phyloP scores from a whole-genome alignment of 257 asterid species.

The Nicotiana knightiana region DNA sequence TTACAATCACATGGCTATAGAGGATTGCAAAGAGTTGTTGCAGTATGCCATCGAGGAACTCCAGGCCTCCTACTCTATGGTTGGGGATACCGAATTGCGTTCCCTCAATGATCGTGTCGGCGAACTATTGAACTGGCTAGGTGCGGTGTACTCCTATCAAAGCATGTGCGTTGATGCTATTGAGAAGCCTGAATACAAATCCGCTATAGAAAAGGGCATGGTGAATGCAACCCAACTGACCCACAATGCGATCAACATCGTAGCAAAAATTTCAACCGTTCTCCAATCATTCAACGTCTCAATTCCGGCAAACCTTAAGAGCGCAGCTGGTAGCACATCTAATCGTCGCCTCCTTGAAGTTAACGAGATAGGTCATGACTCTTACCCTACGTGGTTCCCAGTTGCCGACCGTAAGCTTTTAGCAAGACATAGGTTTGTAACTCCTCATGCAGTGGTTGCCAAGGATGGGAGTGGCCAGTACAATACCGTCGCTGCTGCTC shows the following conservation, averaged over 20 bases:
- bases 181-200: conserved; percentile 37
- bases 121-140: conserved; percentile 55
- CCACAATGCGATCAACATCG: conserved; percentile 56
- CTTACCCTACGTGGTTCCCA: conserved; percentile 50
- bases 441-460: conserved; percentile 55
- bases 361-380: conserved; percentile 16
- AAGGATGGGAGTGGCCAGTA: conserved; percentile 61
- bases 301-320: no score
- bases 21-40: conserved; percentile 59
- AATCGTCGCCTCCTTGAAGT: conserved; percentile 26
- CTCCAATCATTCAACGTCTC: conserved; percentile 34
- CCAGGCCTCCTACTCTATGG: conserved; percentile 34
- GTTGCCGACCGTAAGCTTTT: conserved; percentile 51
- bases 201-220: conserved; percentile 37
- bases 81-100: conserved; percentile 30
- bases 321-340: neutral
- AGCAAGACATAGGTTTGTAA: neutral
- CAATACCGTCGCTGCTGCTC: conserved; percentile 41
- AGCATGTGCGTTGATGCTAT: conserved; percentile 46
- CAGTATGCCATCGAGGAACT: conserved; percentile 45
- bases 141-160: conserved; percentile 38
- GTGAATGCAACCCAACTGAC: conserved; percentile 46
- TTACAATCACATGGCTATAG: conserved; percentile 32
- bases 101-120: conserved; percentile 31
- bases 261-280: conserved; percentile 35